Evolutionary conservation across 2,329 filamentous ascomycete species (phyloP).

Genomic region (Parafenestella ontariensis): DNA sequence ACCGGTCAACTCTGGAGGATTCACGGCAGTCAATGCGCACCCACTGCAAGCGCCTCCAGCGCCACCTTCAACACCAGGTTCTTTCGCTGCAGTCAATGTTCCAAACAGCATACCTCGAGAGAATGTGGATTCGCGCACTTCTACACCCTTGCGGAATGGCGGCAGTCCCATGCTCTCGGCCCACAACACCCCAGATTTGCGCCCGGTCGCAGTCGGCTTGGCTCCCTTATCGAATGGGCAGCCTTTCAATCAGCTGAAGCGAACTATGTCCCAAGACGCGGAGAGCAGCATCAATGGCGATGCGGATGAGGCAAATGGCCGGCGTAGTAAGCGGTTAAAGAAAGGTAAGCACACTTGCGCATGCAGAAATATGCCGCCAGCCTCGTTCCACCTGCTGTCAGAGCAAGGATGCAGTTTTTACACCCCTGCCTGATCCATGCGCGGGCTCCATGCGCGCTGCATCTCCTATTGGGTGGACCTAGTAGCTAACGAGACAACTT

Average conservation of each 20-base stretch:
- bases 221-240: slow-evolving; percentile 62
- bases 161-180: slow-evolving; percentile 70
- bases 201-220: slow-evolving; percentile 56
- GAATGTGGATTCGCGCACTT: slow-evolving; percentile 59
- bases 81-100: slow-evolving; percentile 66
- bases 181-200: slow-evolving; percentile 70
- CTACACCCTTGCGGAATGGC: slow-evolving; percentile 65
- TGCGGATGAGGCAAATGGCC: slow-evolving; percentile 55
- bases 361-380: slow-evolving; percentile 27
- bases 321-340: slow-evolving; percentile 91
- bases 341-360: slow-evolving; percentile 67
- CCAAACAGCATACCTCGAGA: slow-evolving; percentile 61
- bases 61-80: slow-evolving; percentile 33
- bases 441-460: slow-evolving; percentile 13
- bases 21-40: slow-evolving; percentile 70
- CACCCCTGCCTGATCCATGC: slow-evolving; percentile 22
- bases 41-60: slow-evolving; percentile 28
- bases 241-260: slow-evolving; percentile 70
- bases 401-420: slow-evolving; percentile 31
- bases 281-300: slow-evolving; percentile 69
- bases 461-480: slow-evolving; percentile 26
- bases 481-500: slow-evolving; percentile 37
- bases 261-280: slow-evolving; percentile 65
- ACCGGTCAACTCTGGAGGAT: slow-evolving; percentile 70
- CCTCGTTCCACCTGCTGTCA: slow-evolving; percentile 26